Base-by-base conservation (phyloP, 169 alveolate genomes). In the Cryptosporidium parvum region DNA sequence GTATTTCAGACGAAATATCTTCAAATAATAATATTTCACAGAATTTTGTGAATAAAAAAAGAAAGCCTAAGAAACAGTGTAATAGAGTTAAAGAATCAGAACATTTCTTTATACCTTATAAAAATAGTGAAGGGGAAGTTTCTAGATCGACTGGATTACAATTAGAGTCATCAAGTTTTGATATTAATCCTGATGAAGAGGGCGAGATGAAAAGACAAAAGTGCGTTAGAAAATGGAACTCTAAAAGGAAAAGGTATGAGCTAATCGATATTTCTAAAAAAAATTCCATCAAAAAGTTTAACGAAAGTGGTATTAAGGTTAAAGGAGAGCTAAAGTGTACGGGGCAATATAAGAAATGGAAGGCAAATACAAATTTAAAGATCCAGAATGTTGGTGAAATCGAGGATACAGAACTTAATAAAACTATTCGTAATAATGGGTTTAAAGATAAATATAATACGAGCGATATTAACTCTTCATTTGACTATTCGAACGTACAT, bases 141-240 rank as follows among this genome's bases (percentile, higher is more conserved):
- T 59, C 86, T 12, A 35, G 21, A 52, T 42, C 35, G 18, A 5
- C 56, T 23, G 86, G 73, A 26, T 59, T 86, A 12, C 92, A 84
- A 37, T 42, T 92, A 21, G 92, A 92, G 45, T 35, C 69, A 5
- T 86, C 91, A 0, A 75, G 91, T 65, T 84, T 59, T 85, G 94
- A 92, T 51, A 75, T 92, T 70, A 91, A 68, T n/a, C 94, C 94
- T 48, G 94, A 92, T 84, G 94, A 92, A 58, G 92, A 86, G n/a
- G 85, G 68, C 42, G 94, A 92, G 69, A 45, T 92, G 44, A 92
- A 75, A 42, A 86, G 84, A 65, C 92, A 61, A 29, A 86, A 91
- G 31, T 92, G 56, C 35, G 69, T 86, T 37, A 92, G 92, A 59
- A 92, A 86, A 85, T 92, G 94, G 94, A 91, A 92, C 70, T 73